Base-by-base conservation (phyloP, 805 yeast genomes). In the Lipomyces sp. region DNA sequence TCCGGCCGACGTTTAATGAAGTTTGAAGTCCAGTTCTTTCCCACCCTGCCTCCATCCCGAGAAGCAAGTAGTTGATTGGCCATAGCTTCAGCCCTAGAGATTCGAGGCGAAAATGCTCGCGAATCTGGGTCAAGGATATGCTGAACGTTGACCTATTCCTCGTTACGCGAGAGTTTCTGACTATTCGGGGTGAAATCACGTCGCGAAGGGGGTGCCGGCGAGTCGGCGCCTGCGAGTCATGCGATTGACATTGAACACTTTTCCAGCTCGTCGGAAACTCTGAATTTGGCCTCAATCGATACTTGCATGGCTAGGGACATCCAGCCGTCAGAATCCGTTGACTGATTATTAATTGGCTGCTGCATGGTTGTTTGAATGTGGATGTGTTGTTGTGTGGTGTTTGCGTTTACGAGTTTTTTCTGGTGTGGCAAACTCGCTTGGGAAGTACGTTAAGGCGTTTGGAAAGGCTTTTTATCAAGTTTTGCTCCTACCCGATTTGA, bases 51-150 rank as follows among this genome's bases (percentile, higher is more conserved):
- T 37, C 45, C 33, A 15, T 1, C n/a, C 1, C 60, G 53, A 2
- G 24, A 4, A 8, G 60, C 53, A 10, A 39, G 34, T 13, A 57
- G 42, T 29, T 33, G 45, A 29, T 39, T 60, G 58, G 59, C 59
- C 63, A 60, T 54, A 60, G 3, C 59, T 33, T 60, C 60, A 32
- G 0, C 60, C 37, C 18, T 37, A 57, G 15, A 29, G 13, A 57
- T 51, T 7, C 18, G 51, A 30, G 59, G 63, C 48, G 59, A 33
- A 53, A 60, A 60, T 39, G 53, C 57, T 60, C 63, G 54, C 51
- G 35, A 33, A 57, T 60, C 37, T 54, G 53, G n/a, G 35, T 53
- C 63, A 15, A 60, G 45, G 13, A 53, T 42, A 24, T 60, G 32
- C 37, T 60, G 53, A 37, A 60, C 53, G 42, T 45, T 51, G 33